Base-by-base conservation (phyloP, 176 grass and related monocot genomes). In the Avena atlantica region DNA sequence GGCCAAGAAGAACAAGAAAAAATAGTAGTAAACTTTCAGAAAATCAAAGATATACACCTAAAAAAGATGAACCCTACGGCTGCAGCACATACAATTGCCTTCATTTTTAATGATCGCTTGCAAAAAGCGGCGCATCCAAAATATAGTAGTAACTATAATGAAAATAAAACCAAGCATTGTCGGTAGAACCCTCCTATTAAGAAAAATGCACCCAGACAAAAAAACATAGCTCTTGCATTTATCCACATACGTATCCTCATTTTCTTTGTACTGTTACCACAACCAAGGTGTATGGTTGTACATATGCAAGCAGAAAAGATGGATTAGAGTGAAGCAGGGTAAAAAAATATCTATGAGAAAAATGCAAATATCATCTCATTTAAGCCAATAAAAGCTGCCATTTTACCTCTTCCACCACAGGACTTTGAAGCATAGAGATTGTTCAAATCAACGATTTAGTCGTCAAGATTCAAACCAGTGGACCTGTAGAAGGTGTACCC, bases 11-110 rank as follows among this genome's bases (percentile, higher is more conserved):
- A 2, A 24, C 64, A 78, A 63, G 69, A 89, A 60, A 77, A 25
- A 37, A 53, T 49, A 49, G 9, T 12, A 71, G 11, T 70, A 71
- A 60, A 17, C 20, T 90, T 82, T 58, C 42, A 51, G 23, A 58
- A 53, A 21, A 82, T 15, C 60, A 74, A 44, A 44, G 72, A 76
- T 29, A 61, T 90, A 98, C 93, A 89, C 93, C 83, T 87, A 61
- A 95, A 77, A 50, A 95, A 82, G 76, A 98, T 84, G 55, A 92
- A 83, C 76, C 88, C 88, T 49, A 88, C 77, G 71, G 77, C 66
- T 72, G 84, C 83, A 72, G 91, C 93, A 89, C 92, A 76, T 84
- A 34, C 89, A 84, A 90, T 88, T 78, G 86, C 81, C 84, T 93
- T 91, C 49, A 34, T 3, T 81, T 31, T 70, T 92, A 89, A 86